Conservation (phyloP, 2,329 filamentous ascomycete genomes). For the Trichophyton verrucosum region DNA sequence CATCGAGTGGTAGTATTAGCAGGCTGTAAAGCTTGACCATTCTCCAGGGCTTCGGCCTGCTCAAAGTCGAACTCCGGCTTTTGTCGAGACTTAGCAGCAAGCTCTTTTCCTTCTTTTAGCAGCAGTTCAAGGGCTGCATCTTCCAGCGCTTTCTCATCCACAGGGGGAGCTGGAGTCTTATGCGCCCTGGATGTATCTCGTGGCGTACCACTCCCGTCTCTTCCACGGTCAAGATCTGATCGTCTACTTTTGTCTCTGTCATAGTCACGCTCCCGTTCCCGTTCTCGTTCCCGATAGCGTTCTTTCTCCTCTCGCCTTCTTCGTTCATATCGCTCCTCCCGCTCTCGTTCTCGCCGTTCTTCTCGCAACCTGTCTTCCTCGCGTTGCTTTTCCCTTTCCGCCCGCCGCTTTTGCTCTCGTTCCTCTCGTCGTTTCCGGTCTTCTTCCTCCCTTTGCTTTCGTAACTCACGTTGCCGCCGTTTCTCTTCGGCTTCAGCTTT, state of each 20-base stretch:
- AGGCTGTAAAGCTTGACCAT: background rate
- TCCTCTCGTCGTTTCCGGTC: slow-evolving; percentile 40
- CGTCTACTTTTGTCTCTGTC: slow-evolving; percentile 18
- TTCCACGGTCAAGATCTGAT: slow-evolving; percentile 8
- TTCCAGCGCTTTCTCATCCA: slow-evolving; percentile 45
- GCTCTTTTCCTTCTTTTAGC: slow-evolving; percentile 42
- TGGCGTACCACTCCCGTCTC: background rate
- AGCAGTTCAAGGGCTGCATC: slow-evolving; percentile 43
- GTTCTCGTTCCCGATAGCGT: slow-evolving; percentile 28
- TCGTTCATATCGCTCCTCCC: slow-evolving; percentile 36
- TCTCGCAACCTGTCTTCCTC: slow-evolving; percentile 43
- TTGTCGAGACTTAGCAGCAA: slow-evolving; percentile 40
- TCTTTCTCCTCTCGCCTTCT: slow-evolving; percentile 36
- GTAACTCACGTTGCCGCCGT: slow-evolving; percentile 31
- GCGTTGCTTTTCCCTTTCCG: slow-evolving; percentile 38
- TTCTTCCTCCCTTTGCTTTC: slow-evolving; percentile 34
- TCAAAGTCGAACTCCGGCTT: slow-evolving; percentile 42
- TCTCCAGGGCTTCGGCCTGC: slow-evolving; percentile 32
- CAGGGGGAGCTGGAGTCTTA: slow-evolving; percentile 17
- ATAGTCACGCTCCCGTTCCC: slow-evolving; percentile 24
- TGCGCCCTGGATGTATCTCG: slow-evolving; percentile 1
- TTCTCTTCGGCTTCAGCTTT: slow-evolving; percentile 32
- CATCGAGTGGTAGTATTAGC: background rate
- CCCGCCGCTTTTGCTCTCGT: slow-evolving; percentile 36
- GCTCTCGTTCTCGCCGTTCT: slow-evolving; percentile 41